Evolutionary conservation across 1,284 basidiomycete species (phyloP).

Genomic region (Coniferiporia sulphurascens): DNA sequence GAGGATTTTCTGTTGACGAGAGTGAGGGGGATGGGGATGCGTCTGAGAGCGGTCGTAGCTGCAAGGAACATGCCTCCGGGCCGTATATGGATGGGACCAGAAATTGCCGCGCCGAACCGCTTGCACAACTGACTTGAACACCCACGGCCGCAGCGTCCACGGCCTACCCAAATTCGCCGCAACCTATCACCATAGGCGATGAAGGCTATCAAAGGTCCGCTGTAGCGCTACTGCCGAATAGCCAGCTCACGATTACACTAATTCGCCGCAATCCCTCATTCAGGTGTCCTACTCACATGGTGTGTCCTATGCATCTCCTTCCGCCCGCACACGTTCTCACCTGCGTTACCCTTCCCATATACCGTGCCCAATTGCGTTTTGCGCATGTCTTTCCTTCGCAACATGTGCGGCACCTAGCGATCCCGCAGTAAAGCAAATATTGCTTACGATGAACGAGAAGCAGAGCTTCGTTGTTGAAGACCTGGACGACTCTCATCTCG

Average conservation of each 20-base stretch:
- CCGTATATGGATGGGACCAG: not conserved
- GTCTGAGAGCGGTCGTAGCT: not conserved
- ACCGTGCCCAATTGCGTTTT: not conserved
- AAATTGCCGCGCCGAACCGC: not conserved
- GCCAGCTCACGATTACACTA: conserved; percentile 9
- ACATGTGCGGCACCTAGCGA: conserved; percentile 47
- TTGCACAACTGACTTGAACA: not conserved
- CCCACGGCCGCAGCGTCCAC: not conserved
- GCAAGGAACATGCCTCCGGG: not conserved
- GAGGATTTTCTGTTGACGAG: not conserved
- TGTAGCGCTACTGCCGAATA: conserved; percentile 3
- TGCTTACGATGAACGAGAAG: conserved; percentile 78
- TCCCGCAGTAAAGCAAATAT: conserved; percentile 86
- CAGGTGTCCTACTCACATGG: conserved; percentile 75
- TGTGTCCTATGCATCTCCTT: conserved; percentile 30
- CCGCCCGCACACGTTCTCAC: not conserved
- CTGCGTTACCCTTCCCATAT: too few species aligned
- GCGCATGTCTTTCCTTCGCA: not conserved
- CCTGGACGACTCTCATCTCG: conserved; percentile 78
- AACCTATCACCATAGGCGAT: conserved; percentile 28
- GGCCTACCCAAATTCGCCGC: not conserved
- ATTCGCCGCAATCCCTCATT: not conserved
- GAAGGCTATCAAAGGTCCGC: conserved; percentile 63
- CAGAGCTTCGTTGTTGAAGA: conserved; percentile 82
- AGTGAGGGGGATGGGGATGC: not conserved